Conservation (phyloP, 441 rosid genomes). For the Populus hybrid region DNA sequence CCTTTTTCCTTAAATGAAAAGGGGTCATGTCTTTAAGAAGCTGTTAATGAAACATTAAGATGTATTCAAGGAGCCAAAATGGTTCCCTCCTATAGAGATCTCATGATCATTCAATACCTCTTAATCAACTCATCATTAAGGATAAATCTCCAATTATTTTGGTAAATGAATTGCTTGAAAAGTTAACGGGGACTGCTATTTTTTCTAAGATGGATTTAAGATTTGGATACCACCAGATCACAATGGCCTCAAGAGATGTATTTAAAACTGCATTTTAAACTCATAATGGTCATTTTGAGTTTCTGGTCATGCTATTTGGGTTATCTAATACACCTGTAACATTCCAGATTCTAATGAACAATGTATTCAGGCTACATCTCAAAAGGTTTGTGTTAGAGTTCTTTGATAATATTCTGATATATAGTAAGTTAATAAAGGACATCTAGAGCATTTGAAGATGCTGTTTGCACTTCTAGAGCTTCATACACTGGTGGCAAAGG, state of each 20-base stretch:
- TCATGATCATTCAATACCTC: too few species aligned
- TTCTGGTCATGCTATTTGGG: neutral
- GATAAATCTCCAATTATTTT: neutral
- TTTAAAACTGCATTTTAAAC: neutral
- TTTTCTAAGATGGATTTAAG: neutral
- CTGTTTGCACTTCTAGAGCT: neutral
- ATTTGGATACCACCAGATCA: neutral
- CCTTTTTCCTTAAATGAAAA: too few species aligned
- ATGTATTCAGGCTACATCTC: neutral
- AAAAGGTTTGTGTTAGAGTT: neutral
- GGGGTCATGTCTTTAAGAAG: too few species aligned
- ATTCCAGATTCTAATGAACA: neutral
- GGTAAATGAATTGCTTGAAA: neutral
- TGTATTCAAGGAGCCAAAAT: too few species aligned
- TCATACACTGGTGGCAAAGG: neutral
- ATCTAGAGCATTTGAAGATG: neutral
- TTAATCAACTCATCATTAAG: neutral
- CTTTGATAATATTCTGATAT: slow-evolving; percentile 4
- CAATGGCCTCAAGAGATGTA: neutral
- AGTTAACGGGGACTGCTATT: neutral
- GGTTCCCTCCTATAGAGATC: neutral
- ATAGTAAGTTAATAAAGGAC: neutral
- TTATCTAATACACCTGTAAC: neutral
- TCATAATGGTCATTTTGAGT: neutral
- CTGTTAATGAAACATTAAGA: too few species aligned